Evolutionary conservation across 1,139 yeast species (phyloP), one percentile per base, ranked within the genome.

Genomic region (Pichia sp.): DNA sequence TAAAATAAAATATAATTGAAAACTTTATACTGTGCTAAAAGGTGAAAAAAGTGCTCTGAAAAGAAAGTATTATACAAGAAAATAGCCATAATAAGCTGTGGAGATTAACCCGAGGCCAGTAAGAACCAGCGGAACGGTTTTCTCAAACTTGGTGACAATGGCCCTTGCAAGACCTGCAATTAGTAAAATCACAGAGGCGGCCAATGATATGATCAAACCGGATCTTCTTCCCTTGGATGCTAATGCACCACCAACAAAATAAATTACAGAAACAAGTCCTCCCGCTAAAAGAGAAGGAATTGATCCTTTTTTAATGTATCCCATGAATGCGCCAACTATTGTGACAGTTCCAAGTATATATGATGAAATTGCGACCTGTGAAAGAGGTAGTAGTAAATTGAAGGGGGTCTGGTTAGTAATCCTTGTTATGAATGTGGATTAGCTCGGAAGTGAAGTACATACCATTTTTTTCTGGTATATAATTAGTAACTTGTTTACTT

Each of bases 241-340:
- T 60, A 90, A 74, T 69, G 87, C 87, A 36, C 96, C 96, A 1
- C 96, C 85, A 53, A 75, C 66, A 21, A 89, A 95, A 67, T 83
- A 91, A 43, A 85, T 67, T 4, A 80, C 75, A 10, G 95, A 82
- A 58, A 89, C 75, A 0, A 85, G 73, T 9, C 84, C 63, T 31
- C 97, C 97, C 2, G 95, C 96, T 44, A 83, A 70, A 52, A 90
- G 74, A 0, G 96, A 89, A 22, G 96, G 95, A 37, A 84, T 63
- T 2, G 96, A 87, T 16, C 85, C 79, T 64, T 85, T 85, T 60
- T 87, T 85, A 55, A 59, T 56, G 49, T 61, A 66, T 1, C 67
- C 70, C 58, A 61, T 58, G 19, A 61, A 42, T 23, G 69, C 69
- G 28, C 70, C 70, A 48, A 58, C 45, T 6, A 66, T 50, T 8